Base-by-base conservation (phyloP, 805 yeast species). In the Saccharomycopsis fibuligera region DNA sequence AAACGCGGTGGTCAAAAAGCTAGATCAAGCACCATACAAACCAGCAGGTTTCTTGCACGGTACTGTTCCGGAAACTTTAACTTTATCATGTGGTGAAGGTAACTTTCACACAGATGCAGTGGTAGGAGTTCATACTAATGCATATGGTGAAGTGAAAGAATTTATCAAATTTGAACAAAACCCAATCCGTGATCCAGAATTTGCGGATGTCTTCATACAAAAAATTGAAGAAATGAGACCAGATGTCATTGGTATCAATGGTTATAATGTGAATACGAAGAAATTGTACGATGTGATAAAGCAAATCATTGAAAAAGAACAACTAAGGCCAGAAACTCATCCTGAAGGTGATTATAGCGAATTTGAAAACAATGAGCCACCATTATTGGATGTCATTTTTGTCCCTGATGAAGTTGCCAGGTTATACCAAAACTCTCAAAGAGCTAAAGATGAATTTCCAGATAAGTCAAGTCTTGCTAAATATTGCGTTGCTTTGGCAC, bases 321-420 rank as follows among this genome's bases (percentile, higher is more conserved):
- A 74, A 45, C 66, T 85, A 25, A 63, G 69, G 3, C 61, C 58
- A 29, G 61, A 56, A 19, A 56, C 54, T 14, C 62, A 55, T 44
- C 58, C 46, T 3, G 61, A 60, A 21, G 64, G 58, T 23, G 68
- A 53, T 35, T 51, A 48, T 36, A 21, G 35, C 16, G 35, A 41
- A 36, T 51, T 19, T 25, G 39, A 27, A 22, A 42, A 49, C 23
- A 36, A 68, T 41, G 66, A 63, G 22, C 66, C 78, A n/a, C 83
- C 85, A 8, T 71, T 77, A 8, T 60, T 86, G 35, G 82, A 79
- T 35, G 77, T 88, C 3, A 68, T 89, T 14, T 91, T 88, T 80
- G 95, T 86, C 38, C 86, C 83, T 57, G 96, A 91, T 63, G 98
- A 93, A 63, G 87, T 95, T 27, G 97, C 98, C 1, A 73, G 95